Evolutionary conservation across 208 protist species (phyloP), one percentile per base, ranked within the genome.

Genomic region (Endotrypanum monterogeii): DNA sequence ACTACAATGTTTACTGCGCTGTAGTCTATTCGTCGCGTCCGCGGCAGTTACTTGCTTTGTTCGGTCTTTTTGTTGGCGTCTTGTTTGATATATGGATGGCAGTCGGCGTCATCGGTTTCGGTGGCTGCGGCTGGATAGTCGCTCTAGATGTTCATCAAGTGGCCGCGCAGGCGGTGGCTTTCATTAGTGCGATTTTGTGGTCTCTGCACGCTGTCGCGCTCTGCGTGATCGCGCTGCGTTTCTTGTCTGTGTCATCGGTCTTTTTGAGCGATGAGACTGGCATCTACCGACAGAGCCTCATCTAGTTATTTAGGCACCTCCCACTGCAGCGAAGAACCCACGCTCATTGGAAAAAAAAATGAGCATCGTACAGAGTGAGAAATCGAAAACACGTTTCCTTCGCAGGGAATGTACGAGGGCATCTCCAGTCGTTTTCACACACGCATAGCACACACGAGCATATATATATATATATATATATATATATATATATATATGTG

Each of bases 11-110:
- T 2, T 96, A 96, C 79, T 83, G 66, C 65, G 86, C 83, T 23
- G 81, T 83, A 1, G 71, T 77, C 8, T 71, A 86, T 30, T 16
- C 60, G 20, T 90, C 83, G 12, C 76, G 79, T 4, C 66, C 82
- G 23, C 86, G 89, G 3, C 85, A 86, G 63, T 23, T 91, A 39
- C 50, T 94, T 5, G 78, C 86, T 14, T 76, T 90, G 11, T 46
- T 92, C 35, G 92, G 92, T n/a, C 72, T 96, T 18, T 78, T 93
- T 52, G 7, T 93, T 20, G 92, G 76, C 50, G 28, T 93, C 39
- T 54, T 54, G 9, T 96, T 93, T 72, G 89, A 94, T 63, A 87
- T 71, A 30, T 96, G 89, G 88, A 96, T 96, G 92, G 86, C 88
- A 3, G 68, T 96, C 37, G 92, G 92, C 58, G 70, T 94, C 14